Evolutionary conservation across 495 filamentous ascomycete species (phyloP).

Genomic region (Letharia lupina): DNA sequence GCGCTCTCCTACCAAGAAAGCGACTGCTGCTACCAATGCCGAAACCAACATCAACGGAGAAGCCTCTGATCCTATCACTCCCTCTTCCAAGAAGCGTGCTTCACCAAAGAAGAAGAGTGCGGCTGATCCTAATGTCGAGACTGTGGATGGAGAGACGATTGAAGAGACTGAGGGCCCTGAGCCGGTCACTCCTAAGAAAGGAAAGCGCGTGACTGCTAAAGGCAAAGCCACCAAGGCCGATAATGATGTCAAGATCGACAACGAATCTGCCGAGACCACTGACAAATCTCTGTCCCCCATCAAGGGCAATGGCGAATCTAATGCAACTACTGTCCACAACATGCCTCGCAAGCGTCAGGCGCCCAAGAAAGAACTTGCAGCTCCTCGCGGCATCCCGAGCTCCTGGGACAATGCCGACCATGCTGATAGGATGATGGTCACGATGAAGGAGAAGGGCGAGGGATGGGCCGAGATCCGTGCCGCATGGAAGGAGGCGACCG

Average conservation of each 20-base stretch:
- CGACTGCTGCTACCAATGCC: neutral
- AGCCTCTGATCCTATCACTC: neutral
- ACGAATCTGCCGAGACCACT: neutral
- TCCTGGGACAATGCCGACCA: conserved; percentile 18
- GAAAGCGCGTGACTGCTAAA: neutral
- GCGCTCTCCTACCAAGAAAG: conserved; percentile 2
- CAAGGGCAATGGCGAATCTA: neutral
- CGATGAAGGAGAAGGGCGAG: conserved; percentile 19
- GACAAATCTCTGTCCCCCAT: neutral
- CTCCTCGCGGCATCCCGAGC: conserved; percentile 10
- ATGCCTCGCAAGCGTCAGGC: conserved; percentile 13
- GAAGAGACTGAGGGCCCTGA: conserved; percentile 1
- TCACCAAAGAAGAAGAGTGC: neutral
- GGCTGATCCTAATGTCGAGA: neutral
- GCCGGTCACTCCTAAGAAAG: conserved; percentile 5
- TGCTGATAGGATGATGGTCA: conserved; percentile 22
- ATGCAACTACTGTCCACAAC: neutral
- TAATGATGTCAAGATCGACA: neutral
- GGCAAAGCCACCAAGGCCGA: neutral
- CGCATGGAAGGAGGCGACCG: conserved; percentile 18
- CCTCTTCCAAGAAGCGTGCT: conserved; percentile 2
- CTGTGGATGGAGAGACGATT: neutral
- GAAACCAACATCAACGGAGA: neutral
- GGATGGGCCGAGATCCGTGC: conserved; percentile 18
- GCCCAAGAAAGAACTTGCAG: conserved; percentile 1